Base-by-base conservation (phyloP, 768 basidiomycete genomes). In the Rhodotorula babjevae region DNA sequence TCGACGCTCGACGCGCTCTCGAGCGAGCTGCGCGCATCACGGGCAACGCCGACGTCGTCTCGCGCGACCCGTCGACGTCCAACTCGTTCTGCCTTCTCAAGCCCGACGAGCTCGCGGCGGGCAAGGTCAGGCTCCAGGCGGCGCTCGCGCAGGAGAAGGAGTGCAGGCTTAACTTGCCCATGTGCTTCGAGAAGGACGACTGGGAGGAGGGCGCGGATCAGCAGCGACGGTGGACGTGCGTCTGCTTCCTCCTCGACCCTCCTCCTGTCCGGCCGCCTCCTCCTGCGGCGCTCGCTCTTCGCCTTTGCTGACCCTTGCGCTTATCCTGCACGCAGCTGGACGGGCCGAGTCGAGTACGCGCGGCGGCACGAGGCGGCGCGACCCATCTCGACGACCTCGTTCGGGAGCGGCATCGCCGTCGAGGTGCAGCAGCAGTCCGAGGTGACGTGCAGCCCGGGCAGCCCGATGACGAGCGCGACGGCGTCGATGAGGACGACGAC, bases 151-250 rank as follows among this genome's bases (percentile, higher is more conserved):
- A 46, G 8, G 65, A 63, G 42, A 25, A 27, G 40, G 23, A 46
- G 36, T 63, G 65, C 42, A 21, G 57, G 61, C 15, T 67, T 2
- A 36, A 36, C 11, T 31, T 71, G 49, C 70, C 70, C 14, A 71
- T 71, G 70, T 67, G 65, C 36, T 62, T 63, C 61, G 70, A 71
- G 61, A 62, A 59, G 61, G 27, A 71, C 23, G 70, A 71, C 44
- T 71, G 70, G 70, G 65, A 67, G 18, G 55, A 62, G 44, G 60
- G 61, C 5, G 55, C 42, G 0, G 62, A 36, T 0, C 0, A 52
- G 61, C 25, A 63, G 31, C 23, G 65, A 6, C 27, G 70, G 31
- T 71, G 55, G 55, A 71, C 31, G 65, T 67, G 44, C 44, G 70
- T n/a, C 36, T 9, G 4, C 36, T 36, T 36, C 36, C 36, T 36